Base-by-base conservation (phyloP, 257 asterid genomes). In the Przewalskia tangutica region DNA sequence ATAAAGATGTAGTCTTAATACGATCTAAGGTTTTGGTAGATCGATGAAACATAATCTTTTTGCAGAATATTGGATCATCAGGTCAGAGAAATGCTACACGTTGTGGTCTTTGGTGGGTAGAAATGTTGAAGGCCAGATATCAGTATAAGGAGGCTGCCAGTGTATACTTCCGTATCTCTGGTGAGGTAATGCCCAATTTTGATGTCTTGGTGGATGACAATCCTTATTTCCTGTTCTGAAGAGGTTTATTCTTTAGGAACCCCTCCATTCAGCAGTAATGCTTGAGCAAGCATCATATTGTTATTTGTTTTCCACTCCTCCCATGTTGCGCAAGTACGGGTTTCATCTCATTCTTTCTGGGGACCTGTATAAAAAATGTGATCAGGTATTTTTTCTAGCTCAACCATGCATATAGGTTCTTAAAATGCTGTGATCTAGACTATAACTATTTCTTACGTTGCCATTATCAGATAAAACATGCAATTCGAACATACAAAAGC, bases 101-200 rank as follows among this genome's bases (percentile, higher is more conserved):
- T 9, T 94, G 98, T 89, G 99, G 99, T 83, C 97, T 96, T 70
- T 96, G 99, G 99, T 96, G 99, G 99, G 95, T 93, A 70, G 99
- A 94, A 85, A 94, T 96, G 97, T 87, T 94, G 83, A 96, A 93
- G 89, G 95, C 93, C 55, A 91, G 96, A 86, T 91, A 88, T 84
- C 97, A 93, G 90, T 89, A 89, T 85, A 96, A 91, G 87, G 99
- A 96, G 60, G 99, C 99, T 83, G 99, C 99, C 80, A 89, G 85
- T 87, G 93, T 96, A 85, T 94, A 92, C 87, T 92, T 88, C 77
- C 98, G 99, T 83, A 92, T 96, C 97, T 87, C 98, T 91, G 98
- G 98, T 91, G 98, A 96, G 99, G 99, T 96, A 96, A 94, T 89
- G 86, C 89, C 90, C 78, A 81, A 71, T 65, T 65, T 88, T 83